A percentile compares a stretch with the other conserved stretches of the same genome.
Conservation (phyloP, 768 basidiomycete genomes). For the Porphyrellus cyaneotinctus region DNA sequence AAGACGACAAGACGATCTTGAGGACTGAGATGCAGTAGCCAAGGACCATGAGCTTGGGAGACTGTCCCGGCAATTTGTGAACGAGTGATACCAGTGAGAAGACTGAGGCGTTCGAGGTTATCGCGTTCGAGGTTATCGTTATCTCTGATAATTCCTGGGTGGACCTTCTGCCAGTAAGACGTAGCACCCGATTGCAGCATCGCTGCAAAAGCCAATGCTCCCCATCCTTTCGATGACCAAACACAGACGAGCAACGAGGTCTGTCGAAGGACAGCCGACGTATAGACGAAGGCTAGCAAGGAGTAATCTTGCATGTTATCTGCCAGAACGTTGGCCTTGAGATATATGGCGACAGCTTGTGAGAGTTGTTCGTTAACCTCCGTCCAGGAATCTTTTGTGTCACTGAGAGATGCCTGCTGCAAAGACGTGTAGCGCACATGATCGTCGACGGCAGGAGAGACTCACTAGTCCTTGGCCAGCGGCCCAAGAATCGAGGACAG, state of each 20-base stretch:
- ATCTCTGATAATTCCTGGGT: too few species aligned
- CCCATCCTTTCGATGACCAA: constrained; percentile 89
- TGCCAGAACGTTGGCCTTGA: constrained; percentile 47
- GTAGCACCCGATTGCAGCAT: constrained; percentile 66
- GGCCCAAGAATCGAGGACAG: constrained; percentile 82
- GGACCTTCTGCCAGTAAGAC: constrained; percentile 56
- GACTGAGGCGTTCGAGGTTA: constrained; percentile 60
- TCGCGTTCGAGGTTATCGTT: constrained; percentile 55
- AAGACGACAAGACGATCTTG: constrained; percentile 71
- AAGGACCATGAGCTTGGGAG: constrained; percentile 81
- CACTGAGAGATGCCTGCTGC: constrained; percentile 53
- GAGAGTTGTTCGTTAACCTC: constrained; percentile 71
- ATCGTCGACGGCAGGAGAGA: constrained; percentile 15
- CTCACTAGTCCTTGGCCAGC: constrained; percentile 67
- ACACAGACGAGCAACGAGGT: constrained; percentile 70
- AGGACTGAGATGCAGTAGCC: constrained; percentile 75
- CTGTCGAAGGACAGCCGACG: constrained; percentile 64
- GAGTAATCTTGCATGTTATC: constrained; percentile 55
- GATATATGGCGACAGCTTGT: constrained; percentile 60
- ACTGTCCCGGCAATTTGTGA: constrained; percentile 60
- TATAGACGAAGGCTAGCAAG: constrained; percentile 66
- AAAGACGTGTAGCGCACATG: constrained; percentile 6
- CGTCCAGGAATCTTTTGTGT: constrained; percentile 66
- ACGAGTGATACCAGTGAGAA: constrained; percentile 66
- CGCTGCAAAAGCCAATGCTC: constrained; percentile 67